Evolutionary conservation across 75 land plant genomes (phyloP).

Genomic region (Larix kaempferi): DNA sequence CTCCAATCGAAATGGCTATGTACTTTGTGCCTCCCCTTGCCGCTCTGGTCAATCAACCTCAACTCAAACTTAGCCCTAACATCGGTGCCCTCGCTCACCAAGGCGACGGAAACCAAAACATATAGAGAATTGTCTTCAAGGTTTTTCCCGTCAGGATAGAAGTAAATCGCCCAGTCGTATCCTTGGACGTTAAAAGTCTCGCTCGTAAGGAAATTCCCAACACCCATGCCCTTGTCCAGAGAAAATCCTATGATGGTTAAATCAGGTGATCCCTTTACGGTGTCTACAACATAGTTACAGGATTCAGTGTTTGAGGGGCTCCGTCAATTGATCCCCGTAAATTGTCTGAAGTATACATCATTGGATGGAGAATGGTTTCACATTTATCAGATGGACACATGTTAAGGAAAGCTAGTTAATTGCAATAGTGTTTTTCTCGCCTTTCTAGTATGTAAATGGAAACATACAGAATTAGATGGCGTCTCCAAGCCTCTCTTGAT

Average conservation of each 20-base stretch:
- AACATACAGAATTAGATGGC: no score
- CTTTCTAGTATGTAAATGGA: no score
- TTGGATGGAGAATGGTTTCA: no score
- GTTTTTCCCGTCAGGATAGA: constrained; percentile 80
- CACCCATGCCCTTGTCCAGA: constrained; percentile 60
- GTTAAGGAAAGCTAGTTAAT: no score
- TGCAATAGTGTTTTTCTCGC: no score
- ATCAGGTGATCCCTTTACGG: constrained; percentile 63
- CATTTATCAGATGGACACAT: no score
- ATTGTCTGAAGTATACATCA: no score
- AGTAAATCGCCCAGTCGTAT: constrained; percentile 78
- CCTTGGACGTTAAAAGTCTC: constrained; percentile 73
- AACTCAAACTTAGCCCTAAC: no score
- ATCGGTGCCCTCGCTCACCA: constrained; percentile 86
- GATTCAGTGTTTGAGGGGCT: neutral
- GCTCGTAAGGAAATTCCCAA: constrained; percentile 62
- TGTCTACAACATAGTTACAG: constrained; percentile 28
- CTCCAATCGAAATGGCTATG: constrained; percentile 76
- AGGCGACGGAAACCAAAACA: constrained; percentile 69
- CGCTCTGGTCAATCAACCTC: no score
- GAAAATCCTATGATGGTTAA: constrained; percentile 60
- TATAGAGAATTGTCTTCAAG: constrained; percentile 66
- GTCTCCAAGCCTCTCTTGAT: no score
- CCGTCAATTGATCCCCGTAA: no score
- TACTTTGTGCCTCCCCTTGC: constrained; percentile 70